These are phyloP conservation scores for Alternaria angustiovoidea DNA, from an alignment of 2,329 filamentous ascomycete species.

Conservation along the genomic window DNA sequence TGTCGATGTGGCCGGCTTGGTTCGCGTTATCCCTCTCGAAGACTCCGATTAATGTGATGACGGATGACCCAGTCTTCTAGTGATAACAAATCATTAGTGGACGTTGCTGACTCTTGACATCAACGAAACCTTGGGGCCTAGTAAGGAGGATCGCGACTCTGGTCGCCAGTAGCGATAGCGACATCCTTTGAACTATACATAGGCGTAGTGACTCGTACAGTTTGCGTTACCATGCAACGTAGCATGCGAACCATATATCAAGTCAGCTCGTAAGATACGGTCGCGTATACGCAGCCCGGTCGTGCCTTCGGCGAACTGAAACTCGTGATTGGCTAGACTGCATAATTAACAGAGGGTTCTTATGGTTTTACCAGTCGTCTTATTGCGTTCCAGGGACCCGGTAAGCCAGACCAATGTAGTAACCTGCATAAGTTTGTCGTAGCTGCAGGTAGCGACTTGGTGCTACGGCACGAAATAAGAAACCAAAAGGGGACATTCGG, in stretches of 20 bases:
- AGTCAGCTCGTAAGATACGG: background rate
- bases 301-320: slow-evolving; percentile 7
- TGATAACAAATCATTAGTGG: background rate
- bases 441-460: slow-evolving; percentile 11
- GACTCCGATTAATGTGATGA: background rate
- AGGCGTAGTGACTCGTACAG: background rate
- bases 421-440: slow-evolving; percentile 21
- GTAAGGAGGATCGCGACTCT: slow-evolving; percentile 5
- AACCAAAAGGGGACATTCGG: slow-evolving; percentile 14
- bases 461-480: slow-evolving; percentile 11
- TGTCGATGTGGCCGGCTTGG: background rate
- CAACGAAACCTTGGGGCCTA: slow-evolving; percentile 8
- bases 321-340: slow-evolving; percentile 6
- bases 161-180: background rate
- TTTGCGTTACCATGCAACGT: background rate
- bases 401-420: slow-evolving; percentile 14
- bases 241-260: background rate
- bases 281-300: background rate
- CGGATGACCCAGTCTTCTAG: background rate
- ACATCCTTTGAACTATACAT: background rate
- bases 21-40: background rate
- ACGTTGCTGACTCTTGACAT: slow-evolving; percentile 14
- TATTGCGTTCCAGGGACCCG: slow-evolving; percentile 3
- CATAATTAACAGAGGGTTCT: slow-evolving; percentile 10
- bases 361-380: slow-evolving; percentile 6